These are phyloP conservation scores for Arbutus unedo DNA, from an alignment of 148 eudicot genomes.

Conservation along the genomic window DNA sequence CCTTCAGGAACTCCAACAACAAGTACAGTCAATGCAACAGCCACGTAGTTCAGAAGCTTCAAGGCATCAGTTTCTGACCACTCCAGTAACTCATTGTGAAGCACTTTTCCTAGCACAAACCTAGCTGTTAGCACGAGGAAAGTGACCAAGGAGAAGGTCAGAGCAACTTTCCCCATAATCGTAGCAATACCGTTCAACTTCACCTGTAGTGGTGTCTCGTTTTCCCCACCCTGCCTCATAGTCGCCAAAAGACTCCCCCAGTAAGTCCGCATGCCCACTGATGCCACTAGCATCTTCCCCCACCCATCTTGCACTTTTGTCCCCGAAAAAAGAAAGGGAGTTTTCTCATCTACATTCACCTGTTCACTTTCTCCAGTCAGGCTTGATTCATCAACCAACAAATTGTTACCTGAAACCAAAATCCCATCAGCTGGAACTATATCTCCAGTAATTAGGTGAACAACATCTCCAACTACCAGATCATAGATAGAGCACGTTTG, in stretches of 20 bases:
- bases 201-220: constrained; percentile 96
- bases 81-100: constrained; percentile 21
- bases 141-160: constrained; percentile 73
- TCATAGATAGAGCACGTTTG: constrained; percentile 76
- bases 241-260: constrained; percentile 98
- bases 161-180: constrained; percentile 85
- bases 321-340: constrained; percentile 78
- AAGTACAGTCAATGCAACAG: constrained; percentile 81
- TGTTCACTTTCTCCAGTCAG: constrained; percentile 89
- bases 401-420: constrained; percentile 72
- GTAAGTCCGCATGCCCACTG: constrained; percentile 99
- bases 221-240: constrained; percentile 71
- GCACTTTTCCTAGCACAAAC: constrained; percentile 53
- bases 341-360: constrained; percentile 39
- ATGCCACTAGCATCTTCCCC: constrained; percentile 81
- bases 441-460: constrained; percentile 75
- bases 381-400: constrained; percentile 85
- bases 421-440: constrained; percentile 92
- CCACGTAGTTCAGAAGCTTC: constrained; percentile 71
- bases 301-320: constrained; percentile 95
- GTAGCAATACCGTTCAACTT: constrained; percentile 96
- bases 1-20: constrained; percentile 99
- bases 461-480: constrained; percentile 87
- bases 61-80: constrained; percentile 79
- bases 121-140: constrained; percentile 60